Base-by-base conservation (phyloP, 1,284 basidiomycete species). In the Fomitopsis palustris region DNA sequence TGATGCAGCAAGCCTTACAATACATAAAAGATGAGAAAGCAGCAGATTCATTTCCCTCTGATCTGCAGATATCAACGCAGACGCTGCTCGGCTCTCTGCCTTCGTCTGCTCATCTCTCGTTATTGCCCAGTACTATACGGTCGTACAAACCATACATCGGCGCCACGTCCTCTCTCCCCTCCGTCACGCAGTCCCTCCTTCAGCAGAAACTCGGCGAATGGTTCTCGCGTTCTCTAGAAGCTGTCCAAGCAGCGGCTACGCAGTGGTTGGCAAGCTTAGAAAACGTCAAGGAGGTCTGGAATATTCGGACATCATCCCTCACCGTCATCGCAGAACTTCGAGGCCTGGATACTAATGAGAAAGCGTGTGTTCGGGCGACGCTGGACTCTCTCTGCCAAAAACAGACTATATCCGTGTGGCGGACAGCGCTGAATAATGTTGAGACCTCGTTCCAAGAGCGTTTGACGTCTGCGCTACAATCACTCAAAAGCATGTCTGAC, bases 61-160 rank as follows among this genome's bases (percentile, higher is more conserved):
- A 87, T 59, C 76, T 91, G 2, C 75, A 76, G 54, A 73, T 91
- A 35, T 86, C 82, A 12, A 90, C 88, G 2, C 83, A 83, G 52
- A 71, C 77, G 0, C 72, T 92, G 23, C 77, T 93, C 25, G 74
- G 77, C 17, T 80, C 79, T 14, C 77, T 93, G 19, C 90, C 90
- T 0, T 91, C 90, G 1, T 87, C 88, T 0, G 81, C 85, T 12
- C 86, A 90, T 61, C 83, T 91, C 64, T 77, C 83, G 23, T 75
- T 88, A 43, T 78, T 93, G 0, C 89, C 90, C 0, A 68, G 77
- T 3, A 81, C 78, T 59, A 79, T 93, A 61, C 79, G 79, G 61
- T 79, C 81, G 10, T 92, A 91, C 69, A 86, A 83, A 64, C 90
- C 91, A 21, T 91, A 89, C 67, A 78, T 92, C 58, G 88, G 92